Conservation (phyloP, 176 grass and related monocot genomes). For the Avena eriantha region DNA sequence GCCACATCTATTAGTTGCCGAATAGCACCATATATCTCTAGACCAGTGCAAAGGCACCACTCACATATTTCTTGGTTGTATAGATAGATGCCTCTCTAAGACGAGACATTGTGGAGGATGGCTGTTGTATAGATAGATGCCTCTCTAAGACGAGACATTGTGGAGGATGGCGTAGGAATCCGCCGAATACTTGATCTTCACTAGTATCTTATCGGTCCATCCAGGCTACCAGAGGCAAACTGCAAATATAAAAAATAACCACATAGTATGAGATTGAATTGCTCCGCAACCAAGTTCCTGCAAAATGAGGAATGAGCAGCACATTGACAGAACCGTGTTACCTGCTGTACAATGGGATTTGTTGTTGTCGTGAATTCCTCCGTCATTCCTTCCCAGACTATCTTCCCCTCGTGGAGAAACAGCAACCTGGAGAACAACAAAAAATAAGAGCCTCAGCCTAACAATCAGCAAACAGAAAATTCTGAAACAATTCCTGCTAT, state of each 20-base stretch:
- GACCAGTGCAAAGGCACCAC: background rate
- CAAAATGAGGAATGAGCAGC: background rate
- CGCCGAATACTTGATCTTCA: constrained; percentile 12
- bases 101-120: constrained; percentile 12
- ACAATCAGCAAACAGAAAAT: background rate
- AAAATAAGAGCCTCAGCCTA: constrained; percentile 6
- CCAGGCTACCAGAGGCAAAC: constrained; percentile 97
- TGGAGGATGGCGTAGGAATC: background rate
- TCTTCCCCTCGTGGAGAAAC: constrained; percentile 86
- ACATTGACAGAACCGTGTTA: constrained; percentile 18
- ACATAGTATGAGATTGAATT: constrained; percentile 8
- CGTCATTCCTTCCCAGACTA: constrained; percentile 99
- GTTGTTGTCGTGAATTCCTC: constrained; percentile 75
- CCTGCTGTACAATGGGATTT: constrained; percentile 94
- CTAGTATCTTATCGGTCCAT: constrained; percentile 83
- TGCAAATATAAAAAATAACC: constrained; percentile 45
- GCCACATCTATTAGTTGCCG: background rate
- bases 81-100: constrained; percentile 18
- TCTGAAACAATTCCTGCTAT: background rate
- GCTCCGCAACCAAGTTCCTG: background rate
- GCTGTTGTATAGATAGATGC: constrained; percentile 3
- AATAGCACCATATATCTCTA: background rate
- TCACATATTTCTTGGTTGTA: constrained; percentile 8
- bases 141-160: constrained; percentile 19
- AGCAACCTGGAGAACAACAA: constrained; percentile 66